phyloP scores from a whole-genome alignment of 306 rosid species.

The Crotalaria pallida region DNA sequence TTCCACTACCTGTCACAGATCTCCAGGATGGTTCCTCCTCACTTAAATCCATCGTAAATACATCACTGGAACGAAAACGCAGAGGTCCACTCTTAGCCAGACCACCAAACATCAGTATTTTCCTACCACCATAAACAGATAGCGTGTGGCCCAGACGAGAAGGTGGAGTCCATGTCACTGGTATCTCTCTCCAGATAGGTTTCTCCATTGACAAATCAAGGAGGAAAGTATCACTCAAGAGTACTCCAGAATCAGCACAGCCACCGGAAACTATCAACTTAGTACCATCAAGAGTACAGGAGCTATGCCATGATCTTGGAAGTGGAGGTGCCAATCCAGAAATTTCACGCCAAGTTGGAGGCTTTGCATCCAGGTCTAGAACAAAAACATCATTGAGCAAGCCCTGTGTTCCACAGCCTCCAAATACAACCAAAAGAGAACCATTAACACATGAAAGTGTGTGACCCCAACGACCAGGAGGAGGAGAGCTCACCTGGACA shows the following conservation, averaged over 20 bases:
- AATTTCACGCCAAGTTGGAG: conserved; percentile 98
- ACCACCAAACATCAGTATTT: conserved; percentile 98
- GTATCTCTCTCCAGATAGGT: conserved; percentile 96
- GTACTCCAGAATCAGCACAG: conserved; percentile 98
- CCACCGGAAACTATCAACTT: conserved; percentile 99
- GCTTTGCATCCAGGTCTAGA: conserved; percentile 86
- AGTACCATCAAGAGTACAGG: conserved; percentile 97
- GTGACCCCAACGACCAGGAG: conserved; percentile 99
- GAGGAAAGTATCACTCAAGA: conserved; percentile 88
- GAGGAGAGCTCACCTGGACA: conserved; percentile 97
- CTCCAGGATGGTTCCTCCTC: conserved; percentile 99
- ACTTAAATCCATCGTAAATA: conserved; percentile 90
- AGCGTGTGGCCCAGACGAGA: conserved; percentile 94
- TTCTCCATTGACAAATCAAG: conserved; percentile 98
- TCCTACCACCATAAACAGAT: conserved; percentile 96
- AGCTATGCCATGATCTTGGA: conserved; percentile 99
- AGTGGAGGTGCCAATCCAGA: conserved; percentile 99
- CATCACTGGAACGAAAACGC: conserved; percentile 93
- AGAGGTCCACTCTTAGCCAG: conserved; percentile 98
- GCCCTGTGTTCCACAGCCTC: conserved; percentile 98
- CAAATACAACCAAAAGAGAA: conserved; percentile 90
- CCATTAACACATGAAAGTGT: conserved; percentile 97
- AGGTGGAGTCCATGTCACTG: conserved; percentile 97
- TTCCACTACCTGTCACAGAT: conserved; percentile 91
- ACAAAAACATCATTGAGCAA: conserved; percentile 96